Evolutionary conservation across 768 basidiomycete species (phyloP), one percentile per base, ranked within the genome.

Genomic region (Tricholoma hemisulphureum): DNA sequence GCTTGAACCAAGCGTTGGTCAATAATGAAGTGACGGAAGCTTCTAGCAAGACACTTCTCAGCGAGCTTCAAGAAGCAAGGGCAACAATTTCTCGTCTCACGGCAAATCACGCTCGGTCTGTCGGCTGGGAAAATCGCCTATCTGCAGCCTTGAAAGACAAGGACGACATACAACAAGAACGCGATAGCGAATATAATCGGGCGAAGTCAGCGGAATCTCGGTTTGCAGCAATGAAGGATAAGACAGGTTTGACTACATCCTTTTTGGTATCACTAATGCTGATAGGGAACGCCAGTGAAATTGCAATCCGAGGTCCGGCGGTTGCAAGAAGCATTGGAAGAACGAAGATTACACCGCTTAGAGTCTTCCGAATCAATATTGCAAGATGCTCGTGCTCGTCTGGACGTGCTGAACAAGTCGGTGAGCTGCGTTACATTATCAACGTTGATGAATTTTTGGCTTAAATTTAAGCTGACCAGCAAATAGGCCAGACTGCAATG

Each of bases 141-240:
- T 80, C 81, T 11, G 71, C 77, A 11, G 82, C 83, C n/a, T 74
- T 86, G 53, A 86, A 87, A 66, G 89, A 93, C 70, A 83, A 83
- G 63, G 91, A 94, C 37, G 93, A 95, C 68, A 80, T 90, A 71
- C 87, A 83, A 59, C 91, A 94, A 70, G 93, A 95, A 67, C 77
- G 88, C 23, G 87, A 91, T 55, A 79, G 79, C 52, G 89, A 92
- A 61, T 73, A 80, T 9, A 84, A 88, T 58, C 77, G 86, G 41
- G 86, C 89, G 2, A 78, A 83, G 39, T 66, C 84, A 31, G 88
- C 91, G 8, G 93, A 95, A 63, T 75, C 79, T 6, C 82, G 87
- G 31, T 77, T 87, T 57, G 76, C 78, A 24, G 80, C 85, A 9
- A 74, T 91, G 59, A 85, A 83, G 58, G 86, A 90, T 55, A 87